These are phyloP conservation scores for Trichoderma brevicompactum DNA, from an alignment of 2,329 filamentous ascomycete species.

Conservation along the genomic window DNA sequence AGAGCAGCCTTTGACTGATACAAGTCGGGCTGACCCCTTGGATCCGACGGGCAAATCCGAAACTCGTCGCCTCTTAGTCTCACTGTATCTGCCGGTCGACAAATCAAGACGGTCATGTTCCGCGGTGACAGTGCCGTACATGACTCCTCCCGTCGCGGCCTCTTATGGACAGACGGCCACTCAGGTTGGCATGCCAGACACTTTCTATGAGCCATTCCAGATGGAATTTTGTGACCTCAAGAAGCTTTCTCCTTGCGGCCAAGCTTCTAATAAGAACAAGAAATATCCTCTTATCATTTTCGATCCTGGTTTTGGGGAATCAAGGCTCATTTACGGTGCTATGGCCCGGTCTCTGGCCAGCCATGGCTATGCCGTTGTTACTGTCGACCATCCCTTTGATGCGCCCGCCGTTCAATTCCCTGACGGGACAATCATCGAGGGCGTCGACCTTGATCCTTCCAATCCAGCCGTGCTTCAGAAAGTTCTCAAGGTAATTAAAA, in stretches of 20 bases:
- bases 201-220: constrained; percentile 38
- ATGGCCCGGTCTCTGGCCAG: constrained; percentile 52
- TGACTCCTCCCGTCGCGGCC: constrained; percentile 41
- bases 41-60: constrained; percentile 39
- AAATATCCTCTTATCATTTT: constrained; percentile 45
- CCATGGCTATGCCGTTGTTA: constrained; percentile 51
- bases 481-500: constrained; percentile 31
- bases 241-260: constrained; percentile 28
- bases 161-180: constrained; percentile 38
- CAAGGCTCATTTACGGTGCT: constrained; percentile 49
- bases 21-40: constrained; percentile 39
- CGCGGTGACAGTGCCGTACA: constrained; percentile 37
- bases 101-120: constrained; percentile 33
- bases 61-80: constrained; percentile 36
- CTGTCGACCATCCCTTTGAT: constrained; percentile 56
- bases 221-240: constrained; percentile 37
- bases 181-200: constrained; percentile 39
- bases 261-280: background rate
- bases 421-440: constrained; percentile 43
- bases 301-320: constrained; percentile 50
- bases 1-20: constrained; percentile 39
- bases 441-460: constrained; percentile 30
- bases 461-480: constrained; percentile 31
- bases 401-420: constrained; percentile 52
- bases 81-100: constrained; percentile 41